Evolutionary conservation across 148 eudicot genomes (phyloP), one percentile per base, ranked within the genome.

Genomic region (Cornus controversa): DNA sequence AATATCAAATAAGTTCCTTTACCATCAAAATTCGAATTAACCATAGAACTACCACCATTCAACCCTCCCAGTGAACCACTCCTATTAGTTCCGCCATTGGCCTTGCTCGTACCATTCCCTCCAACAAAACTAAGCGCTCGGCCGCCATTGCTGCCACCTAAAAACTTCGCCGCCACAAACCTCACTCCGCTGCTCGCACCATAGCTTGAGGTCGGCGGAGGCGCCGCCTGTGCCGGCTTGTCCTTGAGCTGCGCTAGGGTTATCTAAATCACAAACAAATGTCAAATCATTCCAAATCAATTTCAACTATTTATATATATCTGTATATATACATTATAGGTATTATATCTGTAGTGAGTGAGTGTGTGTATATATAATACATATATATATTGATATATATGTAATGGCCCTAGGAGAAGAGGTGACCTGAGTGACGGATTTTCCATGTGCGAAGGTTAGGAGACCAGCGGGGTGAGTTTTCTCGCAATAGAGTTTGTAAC

Each of bases 1-100:
- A 84, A 84, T 26, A 84, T 75, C 79, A 84, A 69, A 57, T 81
- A 84, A 16, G 82, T 81, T 34, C 87, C 87, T 80, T 84, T 84
- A 28, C 87, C 82, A 69, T 84, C 87, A 14, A 81, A 84, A 63
- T 84, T 84, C 6, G 79, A 65, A 66, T 42, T 80, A 40, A 72
- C 29, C 72, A 75, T 34, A 68, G 74, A 72, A 66, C 76, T 68
- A 63, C 73, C 67, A 57, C 75, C 81, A 79, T 73, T 78, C 67
- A 71, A 78, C 47, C 79, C 80, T 58, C 72, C 81, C 23, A 80
- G 57, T 2, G 82, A 66, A 40, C 47, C 79, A 78, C 69, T 81
- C 69, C 84, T 82, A 62, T 75, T 68, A 5, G 72, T 28, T 67
- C 82, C 87, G 24, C 80, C 73, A 20, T 71, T 74, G 8, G 80